Evolutionary conservation across 306 rosid genomes (phyloP), one percentile per base, ranked within the genome.

Genomic region (Herpetospermum pedunculosum): DNA sequence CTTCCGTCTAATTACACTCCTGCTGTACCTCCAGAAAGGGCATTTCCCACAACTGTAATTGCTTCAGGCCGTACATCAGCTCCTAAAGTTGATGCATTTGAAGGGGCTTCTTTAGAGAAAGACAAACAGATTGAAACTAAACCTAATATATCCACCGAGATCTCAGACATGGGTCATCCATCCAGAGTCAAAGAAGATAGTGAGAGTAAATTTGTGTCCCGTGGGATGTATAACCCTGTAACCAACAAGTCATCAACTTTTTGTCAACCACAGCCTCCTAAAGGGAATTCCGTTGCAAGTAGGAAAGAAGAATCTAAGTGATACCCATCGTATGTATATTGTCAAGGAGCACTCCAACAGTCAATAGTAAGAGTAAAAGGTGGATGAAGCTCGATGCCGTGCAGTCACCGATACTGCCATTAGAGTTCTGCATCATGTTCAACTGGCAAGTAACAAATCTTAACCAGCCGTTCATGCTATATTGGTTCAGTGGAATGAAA

Each of bases 1-100:
- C 93, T 91, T 76, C 97, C 96, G 76, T 89, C 92, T 55, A 88
- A 94, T 85, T 94, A 91, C 78, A 91, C 96, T 54, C 97, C 96
- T 21, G 99, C 99, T 29, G 97, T 94, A 57, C 98, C 98, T 78
- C 98, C 96, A 2, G 98, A 94, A 83, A 90, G 97, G 78, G 97
- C 99, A 74, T 91, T 94, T 81, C 99, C 99, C 50, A 89, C 92
- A 0, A 94, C 97, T 2, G 63, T 89, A 78, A 91, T 94, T 62
- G 79, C 97, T 54, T 88, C 92, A 5, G 84, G 92, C 71, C 96
- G 96, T 54, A 73, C 93, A 69, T 85, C 95, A 30, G 81, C 92
- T 18, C 21, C 91, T 19, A 91, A 91, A 84, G 83, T 38, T 65
- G 96, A 91, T 77, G 77, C 83, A 25, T 68, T 80, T 6, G 96